Evolutionary conservation across 2,329 filamentous ascomycete species (phyloP).

Genomic region (Blastomyces parvus): DNA sequence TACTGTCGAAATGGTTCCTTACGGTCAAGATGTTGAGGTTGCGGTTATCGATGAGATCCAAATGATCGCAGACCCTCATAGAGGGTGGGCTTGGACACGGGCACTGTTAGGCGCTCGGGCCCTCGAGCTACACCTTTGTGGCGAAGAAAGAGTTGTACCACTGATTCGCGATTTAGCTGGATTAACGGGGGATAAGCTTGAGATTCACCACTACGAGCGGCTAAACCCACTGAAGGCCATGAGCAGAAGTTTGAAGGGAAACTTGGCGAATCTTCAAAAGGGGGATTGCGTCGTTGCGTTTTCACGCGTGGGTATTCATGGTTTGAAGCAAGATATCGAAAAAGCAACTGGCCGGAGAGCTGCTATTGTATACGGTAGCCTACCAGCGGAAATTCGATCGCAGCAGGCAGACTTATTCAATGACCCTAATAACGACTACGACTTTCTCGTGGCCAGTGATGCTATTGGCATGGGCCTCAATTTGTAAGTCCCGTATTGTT

Average conservation of each 20-base stretch:
- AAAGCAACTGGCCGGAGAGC: conserved; percentile 64
- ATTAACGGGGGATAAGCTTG: conserved; percentile 68
- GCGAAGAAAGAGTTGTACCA: conserved; percentile 72
- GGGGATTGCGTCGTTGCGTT: conserved; percentile 89
- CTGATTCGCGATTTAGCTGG: conserved; percentile 69
- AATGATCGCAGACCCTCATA: conserved; percentile 73
- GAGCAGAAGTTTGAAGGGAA: conserved; percentile 51
- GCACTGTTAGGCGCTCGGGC: conserved; percentile 80
- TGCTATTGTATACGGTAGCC: conserved; percentile 82
- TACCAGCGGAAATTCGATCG: conserved; percentile 86
- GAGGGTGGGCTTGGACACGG: conserved; percentile 92
- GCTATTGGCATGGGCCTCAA: conserved; percentile 98
- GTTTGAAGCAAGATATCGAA: conserved; percentile 69
- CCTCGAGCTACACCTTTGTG: conserved; percentile 85
- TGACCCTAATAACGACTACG: conserved; percentile 88
- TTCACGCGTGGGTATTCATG: conserved; percentile 70
- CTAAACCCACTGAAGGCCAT: conserved; percentile 67
- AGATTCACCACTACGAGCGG: conserved; percentile 74
- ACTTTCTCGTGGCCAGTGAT: conserved; percentile 86
- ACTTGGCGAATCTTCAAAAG: conserved; percentile 62
- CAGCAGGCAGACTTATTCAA: conserved; percentile 92
- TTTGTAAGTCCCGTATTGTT: conserved; percentile 45
- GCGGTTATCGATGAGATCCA: conserved; percentile 98
- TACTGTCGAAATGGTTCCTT: conserved; percentile 81
- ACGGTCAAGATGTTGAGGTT: conserved; percentile 59